Evolutionary conservation across 1,284 basidiomycete species (phyloP), one percentile per base, ranked within the genome.

Genomic region (Sphagnurus paluster): DNA sequence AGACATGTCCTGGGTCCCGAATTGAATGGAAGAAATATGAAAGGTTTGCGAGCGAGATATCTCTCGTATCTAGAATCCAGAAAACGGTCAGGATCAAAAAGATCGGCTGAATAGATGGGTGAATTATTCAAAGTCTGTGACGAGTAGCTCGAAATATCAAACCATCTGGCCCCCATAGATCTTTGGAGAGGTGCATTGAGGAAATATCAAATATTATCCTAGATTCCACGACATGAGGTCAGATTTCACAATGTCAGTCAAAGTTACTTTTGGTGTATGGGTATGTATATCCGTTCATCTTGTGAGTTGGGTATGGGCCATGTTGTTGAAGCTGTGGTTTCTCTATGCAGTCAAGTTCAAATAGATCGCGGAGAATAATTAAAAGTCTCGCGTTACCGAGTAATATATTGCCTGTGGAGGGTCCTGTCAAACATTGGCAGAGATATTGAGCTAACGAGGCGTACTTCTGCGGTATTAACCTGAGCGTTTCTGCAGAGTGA

Each of bases 401-500:
- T 25, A 49, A 78, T 74, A 49, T 75, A 72, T 0, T 77, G 77
- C 1, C 75, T 78, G 35, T 23, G n/a, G 13, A 13, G 1, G 9
- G 6, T 6, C 9, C 9, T 44, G 57, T 56, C 42, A 65, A 30
- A 2, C 14, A n/a, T 25, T 7, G 5, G 30, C n/a, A 20, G 7
- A 46, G 21, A 6, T 30, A 24, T 23, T 20, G 25, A 5, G n/a
- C 20, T 4, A 11, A 5, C n/a, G 6, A 19, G 9, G 17, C 73
- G 57, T 65, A 80, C 70, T 80, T 79, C 11, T 77, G 66, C 5
- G 83, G 82, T 56, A 75, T 80, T 20, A 85, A 61, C 13, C 80
- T 68, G 41, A 82, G 60, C 0, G 76, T 77, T 63, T 84, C 80
- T 77, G 21, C 50, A 36, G 71, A 0, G 58, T 66, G 20, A 74